phyloP scores from a whole-genome alignment of 192 early-diverging fungal species.

The Mortierella alpina region DNA sequence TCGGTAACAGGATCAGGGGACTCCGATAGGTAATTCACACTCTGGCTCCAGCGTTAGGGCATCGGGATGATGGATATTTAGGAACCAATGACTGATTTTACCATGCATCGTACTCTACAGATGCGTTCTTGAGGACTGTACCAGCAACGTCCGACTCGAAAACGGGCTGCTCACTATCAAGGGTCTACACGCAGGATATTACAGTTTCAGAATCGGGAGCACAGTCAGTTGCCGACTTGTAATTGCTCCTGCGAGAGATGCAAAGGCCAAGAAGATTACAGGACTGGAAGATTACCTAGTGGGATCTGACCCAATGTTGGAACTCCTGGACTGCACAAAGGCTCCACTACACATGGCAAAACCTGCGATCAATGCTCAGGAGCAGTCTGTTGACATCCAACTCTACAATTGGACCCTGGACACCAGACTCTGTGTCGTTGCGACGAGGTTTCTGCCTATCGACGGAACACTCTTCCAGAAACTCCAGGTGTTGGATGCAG shows the following conservation, averaged over 20 bases:
- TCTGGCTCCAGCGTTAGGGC: too few species aligned
- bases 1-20: neutral
- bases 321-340: constrained; percentile 22
- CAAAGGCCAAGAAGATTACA: constrained; percentile 14
- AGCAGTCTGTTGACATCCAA: constrained; percentile 18
- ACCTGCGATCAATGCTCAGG: neutral
- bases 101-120: neutral
- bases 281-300: constrained; percentile 32
- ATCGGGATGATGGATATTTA: too few species aligned
- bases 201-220: constrained; percentile 21
- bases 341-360: constrained; percentile 17
- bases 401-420: constrained; percentile 37
- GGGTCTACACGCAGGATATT: constrained; percentile 37
- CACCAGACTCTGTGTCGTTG: constrained; percentile 35
- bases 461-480: constrained; percentile 1
- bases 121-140: constrained; percentile 19
- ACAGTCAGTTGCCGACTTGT: neutral
- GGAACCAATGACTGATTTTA: neutral
- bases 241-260: constrained; percentile 7
- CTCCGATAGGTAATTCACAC: neutral
- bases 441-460: constrained; percentile 25
- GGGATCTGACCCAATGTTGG: constrained; percentile 41
- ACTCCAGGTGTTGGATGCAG: constrained; percentile 5
- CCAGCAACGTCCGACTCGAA: constrained; percentile 14
- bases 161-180: constrained; percentile 28